Evolutionary conservation across 352 stramenopile species (phyloP), one percentile per base, ranked within the genome.

Genomic region (Globisporangium radiosum): DNA sequence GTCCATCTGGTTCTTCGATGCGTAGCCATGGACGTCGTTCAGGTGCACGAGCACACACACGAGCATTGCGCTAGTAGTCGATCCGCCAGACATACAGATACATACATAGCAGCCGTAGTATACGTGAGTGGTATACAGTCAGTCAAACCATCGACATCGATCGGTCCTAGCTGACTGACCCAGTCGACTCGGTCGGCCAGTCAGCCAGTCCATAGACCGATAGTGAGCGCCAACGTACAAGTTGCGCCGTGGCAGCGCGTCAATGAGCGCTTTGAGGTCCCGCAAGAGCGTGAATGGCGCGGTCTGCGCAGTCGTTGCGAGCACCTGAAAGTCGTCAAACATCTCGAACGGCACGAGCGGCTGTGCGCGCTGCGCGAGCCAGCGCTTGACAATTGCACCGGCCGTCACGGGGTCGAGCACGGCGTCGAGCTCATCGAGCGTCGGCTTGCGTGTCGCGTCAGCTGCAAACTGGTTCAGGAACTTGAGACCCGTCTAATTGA

Each of bases 1-100:
- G 62, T 87, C 71, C 76, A 93, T 88, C 40, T 57, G 62, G 68
- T 93, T 93, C 63, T 87, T 78, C 36, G 75, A 75, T n/a, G 75
- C 69, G 63, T 93, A 93, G 42, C 75, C 78, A 52, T 81, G 86
- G 47, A 93, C 78, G 60, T 93, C 83, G 65, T 93, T 93, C 54
- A 90, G 56, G 55, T 93, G 83, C 64, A 87, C 88, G 33, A 93
- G 75, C 58, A 93, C 57, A 51, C 78, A 90, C 37, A 76, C 81
- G 14, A 93, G 54, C 74, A 87, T 89, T 7, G 70, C 73, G 43
- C 80, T 90, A 37, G 25, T 3, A 33, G 25, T 33, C 25, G 25
- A 33, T 33, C 25, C 25, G 25, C 25, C 25, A 33, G 1, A 33
- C 25, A 33, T 33, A 3, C 25, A 33, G 25, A 33, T 33, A 33